Conservation (phyloP, 129 eudicot genomes). For the Helianthus tuberosus region DNA sequence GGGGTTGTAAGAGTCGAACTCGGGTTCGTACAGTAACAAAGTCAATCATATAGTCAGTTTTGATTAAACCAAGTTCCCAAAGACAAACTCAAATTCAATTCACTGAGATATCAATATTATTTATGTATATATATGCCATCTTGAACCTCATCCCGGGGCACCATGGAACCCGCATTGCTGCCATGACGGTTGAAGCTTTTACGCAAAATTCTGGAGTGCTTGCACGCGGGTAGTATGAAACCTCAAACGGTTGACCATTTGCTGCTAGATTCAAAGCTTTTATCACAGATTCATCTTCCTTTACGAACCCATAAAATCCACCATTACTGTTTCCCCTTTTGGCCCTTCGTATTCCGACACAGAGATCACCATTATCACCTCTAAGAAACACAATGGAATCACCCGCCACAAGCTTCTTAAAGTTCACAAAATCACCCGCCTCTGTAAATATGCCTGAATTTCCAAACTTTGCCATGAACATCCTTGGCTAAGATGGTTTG, state of each 20-base stretch:
- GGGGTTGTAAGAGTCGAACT: too few species aligned
- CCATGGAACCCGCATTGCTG: slow-evolving; percentile 81
- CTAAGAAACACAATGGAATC: slow-evolving; percentile 77
- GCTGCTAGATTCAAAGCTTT: slow-evolving; percentile 71
- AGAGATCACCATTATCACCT: slow-evolving; percentile 63
- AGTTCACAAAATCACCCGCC: slow-evolving; percentile 92
- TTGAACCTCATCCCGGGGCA: slow-evolving; percentile 86
- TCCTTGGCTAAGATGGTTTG: slow-evolving; percentile 72
- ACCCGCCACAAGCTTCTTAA: slow-evolving; percentile 79
- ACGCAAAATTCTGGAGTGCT: slow-evolving; percentile 92
- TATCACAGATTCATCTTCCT: slow-evolving; percentile 50
- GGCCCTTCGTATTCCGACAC: slow-evolving; percentile 36
- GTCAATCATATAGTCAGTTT: too few species aligned
- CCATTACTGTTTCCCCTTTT: slow-evolving; percentile 50
- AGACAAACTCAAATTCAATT: too few species aligned
- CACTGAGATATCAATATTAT: too few species aligned
- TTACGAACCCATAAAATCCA: slow-evolving; percentile 35
- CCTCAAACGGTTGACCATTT: slow-evolving; percentile 64
- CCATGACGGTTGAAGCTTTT: slow-evolving; percentile 58
- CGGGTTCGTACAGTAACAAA: too few species aligned
- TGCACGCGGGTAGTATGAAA: slow-evolving; percentile 78
- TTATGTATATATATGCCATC: too few species aligned
- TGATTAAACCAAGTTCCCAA: too few species aligned
- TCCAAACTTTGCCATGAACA: slow-evolving; percentile 76
- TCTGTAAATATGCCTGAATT: slow-evolving; percentile 83